Conservation (phyloP, 2,329 filamentous ascomycete species). For the Paecilomyces variotii region DNA sequence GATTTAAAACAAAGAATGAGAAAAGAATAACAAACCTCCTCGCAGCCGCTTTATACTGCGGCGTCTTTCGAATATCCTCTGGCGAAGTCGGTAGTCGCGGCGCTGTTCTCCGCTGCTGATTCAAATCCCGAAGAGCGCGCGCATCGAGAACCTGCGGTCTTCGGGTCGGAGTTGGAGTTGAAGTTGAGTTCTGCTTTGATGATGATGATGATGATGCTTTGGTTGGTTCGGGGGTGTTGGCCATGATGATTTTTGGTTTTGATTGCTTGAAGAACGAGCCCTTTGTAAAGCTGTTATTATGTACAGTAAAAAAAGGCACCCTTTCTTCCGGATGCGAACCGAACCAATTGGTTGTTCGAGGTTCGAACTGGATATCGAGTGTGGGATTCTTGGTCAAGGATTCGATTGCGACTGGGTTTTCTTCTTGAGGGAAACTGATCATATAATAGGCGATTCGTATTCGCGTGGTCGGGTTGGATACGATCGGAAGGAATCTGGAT, state of each 20-base stretch:
- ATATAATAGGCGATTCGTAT: background rate
- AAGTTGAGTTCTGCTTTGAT: background rate
- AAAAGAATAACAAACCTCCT: constrained; percentile 15
- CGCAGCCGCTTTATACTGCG: constrained; percentile 31
- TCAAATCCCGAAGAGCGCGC: background rate
- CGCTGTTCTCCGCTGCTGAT: background rate
- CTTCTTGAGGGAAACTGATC: background rate
- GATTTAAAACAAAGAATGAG: background rate
- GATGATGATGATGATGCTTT: background rate
- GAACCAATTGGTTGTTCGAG: no score
- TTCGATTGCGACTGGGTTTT: background rate
- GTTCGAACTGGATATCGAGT: no score
- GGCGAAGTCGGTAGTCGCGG: constrained; percentile 7
- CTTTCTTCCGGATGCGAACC: no score
- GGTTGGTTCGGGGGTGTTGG: background rate
- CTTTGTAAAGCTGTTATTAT: no score
- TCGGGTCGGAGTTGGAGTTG: background rate
- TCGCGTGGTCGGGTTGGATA: background rate
- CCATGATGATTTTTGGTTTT: background rate
- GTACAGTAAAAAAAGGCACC: no score
- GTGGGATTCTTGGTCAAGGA: no score
- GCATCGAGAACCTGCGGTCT: background rate
- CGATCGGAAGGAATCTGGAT: background rate
- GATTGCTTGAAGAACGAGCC: no score
- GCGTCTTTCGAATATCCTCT: constrained; percentile 32